phyloP scores from a whole-genome alignment of 345 rosid species.

The Brassica rapa region DNA sequence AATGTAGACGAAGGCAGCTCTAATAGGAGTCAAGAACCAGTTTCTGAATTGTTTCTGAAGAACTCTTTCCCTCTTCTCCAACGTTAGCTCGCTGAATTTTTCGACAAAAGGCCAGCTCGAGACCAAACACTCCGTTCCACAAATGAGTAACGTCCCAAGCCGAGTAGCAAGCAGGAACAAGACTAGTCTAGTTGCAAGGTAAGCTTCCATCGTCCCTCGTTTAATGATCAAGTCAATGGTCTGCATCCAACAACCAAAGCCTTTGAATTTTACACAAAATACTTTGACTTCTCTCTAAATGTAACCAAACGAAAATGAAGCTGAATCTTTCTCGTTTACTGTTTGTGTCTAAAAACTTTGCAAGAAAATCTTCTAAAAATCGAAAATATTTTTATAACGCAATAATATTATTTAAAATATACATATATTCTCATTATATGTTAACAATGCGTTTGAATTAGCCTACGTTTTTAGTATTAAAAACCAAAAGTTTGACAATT shows the following conservation, averaged over 20 bases:
- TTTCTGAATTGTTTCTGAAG: constrained; percentile 54
- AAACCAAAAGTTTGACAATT: background rate
- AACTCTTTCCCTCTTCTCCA: constrained; percentile 63
- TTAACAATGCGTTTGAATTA: background rate
- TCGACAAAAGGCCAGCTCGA: constrained; percentile 55
- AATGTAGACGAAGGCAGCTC: constrained; percentile 51
- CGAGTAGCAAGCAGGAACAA: constrained; percentile 57
- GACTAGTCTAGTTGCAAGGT: constrained; percentile 45
- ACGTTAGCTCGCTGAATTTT: constrained; percentile 46
- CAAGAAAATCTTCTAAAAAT: background rate
- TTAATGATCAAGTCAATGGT: constrained; percentile 17
- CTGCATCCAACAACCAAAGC: constrained; percentile 26
- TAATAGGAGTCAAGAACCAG: constrained; percentile 50
- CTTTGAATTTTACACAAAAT: background rate
- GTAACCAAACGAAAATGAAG: background rate
- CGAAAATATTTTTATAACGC: background rate
- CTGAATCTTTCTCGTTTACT: background rate
- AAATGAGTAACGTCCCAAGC: constrained; percentile 67
- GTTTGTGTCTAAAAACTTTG: background rate
- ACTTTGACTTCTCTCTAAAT: background rate
- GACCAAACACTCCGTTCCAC: constrained; percentile 58
- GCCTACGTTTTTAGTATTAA: background rate
- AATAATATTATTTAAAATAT: background rate
- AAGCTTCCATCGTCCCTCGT: constrained; percentile 36
- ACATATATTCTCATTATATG: too few species aligned